Evolutionary conservation across 176 grass and related monocot genomes (phyloP).

Genomic region (Carex parvula): DNA sequence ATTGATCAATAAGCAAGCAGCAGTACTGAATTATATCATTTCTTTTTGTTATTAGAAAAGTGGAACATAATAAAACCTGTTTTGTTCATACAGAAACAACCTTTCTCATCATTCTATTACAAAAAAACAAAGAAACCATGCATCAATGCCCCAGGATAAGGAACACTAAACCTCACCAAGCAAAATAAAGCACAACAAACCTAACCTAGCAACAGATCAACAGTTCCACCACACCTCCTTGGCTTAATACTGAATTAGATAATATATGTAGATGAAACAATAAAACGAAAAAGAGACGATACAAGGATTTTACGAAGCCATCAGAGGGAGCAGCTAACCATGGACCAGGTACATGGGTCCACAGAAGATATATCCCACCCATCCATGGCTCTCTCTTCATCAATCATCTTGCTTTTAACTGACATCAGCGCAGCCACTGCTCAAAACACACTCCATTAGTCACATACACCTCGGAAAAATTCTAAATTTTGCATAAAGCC

Average conservation of each 20-base stretch:
- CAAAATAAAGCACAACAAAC: neutral
- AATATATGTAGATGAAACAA: neutral
- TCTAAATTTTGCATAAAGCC: neutral
- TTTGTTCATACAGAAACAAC: neutral
- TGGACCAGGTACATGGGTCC: slow-evolving; percentile 98
- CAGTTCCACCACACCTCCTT: neutral
- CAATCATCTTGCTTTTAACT: slow-evolving; percentile 84
- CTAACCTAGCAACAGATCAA: neutral
- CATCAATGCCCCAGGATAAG: neutral
- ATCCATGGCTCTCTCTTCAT: slow-evolving; percentile 65
- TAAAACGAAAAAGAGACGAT: slow-evolving; percentile 6
- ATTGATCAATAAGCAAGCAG: neutral
- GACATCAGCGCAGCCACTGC: slow-evolving; percentile 96
- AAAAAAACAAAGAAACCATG: neutral
- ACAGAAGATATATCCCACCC: slow-evolving; percentile 95
- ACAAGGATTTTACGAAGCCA: slow-evolving; percentile 87
- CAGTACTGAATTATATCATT: neutral
- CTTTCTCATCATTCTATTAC: neutral
- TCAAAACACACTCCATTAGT: slow-evolving; percentile 10
- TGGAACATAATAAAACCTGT: neutral
- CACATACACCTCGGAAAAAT: neutral
- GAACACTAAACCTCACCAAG: neutral
- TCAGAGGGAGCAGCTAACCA: slow-evolving; percentile 77
- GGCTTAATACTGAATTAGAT: neutral
- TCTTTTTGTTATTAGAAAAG: neutral